Evolutionary conservation across 2,329 filamentous ascomycete genomes (phyloP), one percentile per base, ranked within the genome.

Genomic region (Calonectria pseudoturangicola): DNA sequence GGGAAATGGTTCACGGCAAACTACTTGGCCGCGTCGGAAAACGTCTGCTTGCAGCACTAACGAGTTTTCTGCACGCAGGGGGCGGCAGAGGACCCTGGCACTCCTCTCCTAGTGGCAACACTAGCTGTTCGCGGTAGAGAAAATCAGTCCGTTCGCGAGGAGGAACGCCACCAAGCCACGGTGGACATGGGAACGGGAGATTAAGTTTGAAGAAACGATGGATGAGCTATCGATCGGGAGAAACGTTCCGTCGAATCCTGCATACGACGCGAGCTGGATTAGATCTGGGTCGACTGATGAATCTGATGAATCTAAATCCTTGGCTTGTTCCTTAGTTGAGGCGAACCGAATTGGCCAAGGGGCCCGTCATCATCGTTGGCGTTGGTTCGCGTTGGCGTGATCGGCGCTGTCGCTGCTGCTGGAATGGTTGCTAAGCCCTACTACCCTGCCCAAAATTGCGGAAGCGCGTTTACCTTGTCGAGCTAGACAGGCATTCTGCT

Each of bases 401-500:
- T 41, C 33, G 36, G 33, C 13, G n/a, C 50, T 21, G 54, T 33
- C 33, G n/a, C 16, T n/a, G 50, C 15, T 10, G 50, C n/a, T 41
- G 54, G 15, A 60, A 60, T 60, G 33, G 30, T 25, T 39, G 51
- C 54, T 60, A 41, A 58, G 54, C 54, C 33, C 33, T 58, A 25
- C 54, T 21, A 21, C 21, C 54, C 21, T 27, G 54, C 33, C 7
- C n/a, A 21, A 27, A 60, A 30, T 39, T 60, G 54, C 54, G 54
- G 54, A 60, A 60, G 54, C 54, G 54, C 54, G 33, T 60, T 60
- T 60, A 30, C 54, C 54, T 27, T 16, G 13, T 18, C 13, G 5
- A 21, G 16, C 54, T 60, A 60, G 15, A 54, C 41, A 3, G 21
- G 27, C 12, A 8, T 21, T 16, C 25, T 41, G 12, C n/a, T 60